These are phyloP conservation scores for Chalciporus sphaerocephalus DNA, from an alignment of 768 basidiomycete species.

Conservation along the genomic window DNA sequence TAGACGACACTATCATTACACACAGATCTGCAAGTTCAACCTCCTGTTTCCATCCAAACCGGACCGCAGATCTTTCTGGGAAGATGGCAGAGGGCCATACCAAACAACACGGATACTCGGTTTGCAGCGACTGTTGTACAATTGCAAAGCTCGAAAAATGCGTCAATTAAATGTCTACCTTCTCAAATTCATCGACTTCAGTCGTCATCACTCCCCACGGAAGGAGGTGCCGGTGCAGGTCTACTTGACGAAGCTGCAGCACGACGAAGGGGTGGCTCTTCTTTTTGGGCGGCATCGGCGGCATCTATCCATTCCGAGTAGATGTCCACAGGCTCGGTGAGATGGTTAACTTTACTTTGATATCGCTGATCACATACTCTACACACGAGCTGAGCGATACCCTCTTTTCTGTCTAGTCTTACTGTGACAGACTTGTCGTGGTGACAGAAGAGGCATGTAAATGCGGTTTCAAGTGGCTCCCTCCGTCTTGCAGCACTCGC, in stretches of 20 bases:
- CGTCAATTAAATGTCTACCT: conserved; percentile 1
- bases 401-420: conserved; percentile 80
- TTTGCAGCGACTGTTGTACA: conserved; percentile 22
- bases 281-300: conserved; percentile 74
- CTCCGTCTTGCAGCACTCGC: conserved; percentile 58
- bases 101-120: not conserved
- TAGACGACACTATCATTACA: no score
- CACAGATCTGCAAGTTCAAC: not conserved
- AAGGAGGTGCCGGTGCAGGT: conserved; percentile 30
- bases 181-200: conserved; percentile 24
- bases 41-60: conserved; percentile 9
- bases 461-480: conserved; percentile 74
- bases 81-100: no score
- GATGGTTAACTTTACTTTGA: conserved; percentile 82
- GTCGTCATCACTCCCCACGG: conserved; percentile 48
- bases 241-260: conserved; percentile 51
- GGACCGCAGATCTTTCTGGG: not conserved
- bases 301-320: conserved; percentile 93
- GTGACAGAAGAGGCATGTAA: conserved; percentile 86
- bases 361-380: conserved; percentile 83
- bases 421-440: conserved; percentile 88
- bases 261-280: conserved; percentile 50
- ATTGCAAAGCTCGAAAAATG: conserved; percentile 8
- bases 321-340: conserved; percentile 84
- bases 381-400: conserved; percentile 74